A percentile compares a stretch with the other conserved stretches of the same genome.
These are phyloP conservation scores for Phytophthora brassicae DNA, from an alignment of 352 stramenopile species.

Conservation along the genomic window DNA sequence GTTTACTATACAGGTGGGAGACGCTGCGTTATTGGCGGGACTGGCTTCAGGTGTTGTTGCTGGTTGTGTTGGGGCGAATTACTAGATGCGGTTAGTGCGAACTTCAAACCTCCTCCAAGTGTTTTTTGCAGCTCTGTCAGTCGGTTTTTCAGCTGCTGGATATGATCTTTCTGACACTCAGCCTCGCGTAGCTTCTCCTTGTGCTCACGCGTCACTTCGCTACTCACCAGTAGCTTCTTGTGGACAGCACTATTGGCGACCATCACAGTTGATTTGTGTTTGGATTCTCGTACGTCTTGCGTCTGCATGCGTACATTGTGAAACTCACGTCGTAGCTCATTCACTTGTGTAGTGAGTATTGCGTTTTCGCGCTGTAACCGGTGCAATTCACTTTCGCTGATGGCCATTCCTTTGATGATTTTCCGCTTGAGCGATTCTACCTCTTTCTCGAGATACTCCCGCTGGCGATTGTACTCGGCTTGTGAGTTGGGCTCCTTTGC, in stretches of 20 bases:
- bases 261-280: conserved; percentile 34
- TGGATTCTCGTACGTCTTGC: conserved; percentile 56
- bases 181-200: conserved; percentile 63
- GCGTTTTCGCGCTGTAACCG: conserved; percentile 83
- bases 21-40: conserved; percentile 43
- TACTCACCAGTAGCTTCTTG: conserved; percentile 22
- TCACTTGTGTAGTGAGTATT: conserved; percentile 79
- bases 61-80: conserved; percentile 27
- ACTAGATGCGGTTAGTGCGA: conserved; percentile 44
- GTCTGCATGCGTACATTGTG: conserved; percentile 77
- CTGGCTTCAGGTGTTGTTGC: conserved; percentile 34
- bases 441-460: conserved; percentile 91
- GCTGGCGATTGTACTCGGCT: conserved; percentile 90
- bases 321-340: conserved; percentile 82
- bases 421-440: conserved; percentile 90
- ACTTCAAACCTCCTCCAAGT: conserved; percentile 55
- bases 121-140: conserved; percentile 67
- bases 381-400: conserved; percentile 81
- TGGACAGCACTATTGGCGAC: conserved; percentile 21
- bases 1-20: conserved; percentile 74
- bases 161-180: conserved; percentile 72
- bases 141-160: conserved; percentile 69
- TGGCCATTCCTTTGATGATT: conserved; percentile 86
- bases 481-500: conserved; percentile 90
- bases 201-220: conserved; percentile 23